Conservation (phyloP, 805 yeast species). For the Wickerhamomyces rabaulensis region DNA sequence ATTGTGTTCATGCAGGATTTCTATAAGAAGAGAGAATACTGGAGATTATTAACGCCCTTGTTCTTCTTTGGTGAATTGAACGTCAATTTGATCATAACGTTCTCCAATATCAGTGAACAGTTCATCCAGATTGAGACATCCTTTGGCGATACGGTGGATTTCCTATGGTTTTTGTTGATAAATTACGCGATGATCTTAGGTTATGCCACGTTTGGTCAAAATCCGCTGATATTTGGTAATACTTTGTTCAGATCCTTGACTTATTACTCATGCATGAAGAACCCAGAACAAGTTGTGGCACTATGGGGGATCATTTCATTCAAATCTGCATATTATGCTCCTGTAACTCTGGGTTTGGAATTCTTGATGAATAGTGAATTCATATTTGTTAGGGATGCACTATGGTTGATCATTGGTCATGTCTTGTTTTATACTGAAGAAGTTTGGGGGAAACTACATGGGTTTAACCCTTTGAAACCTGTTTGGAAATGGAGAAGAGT, state of each 20-base stretch:
- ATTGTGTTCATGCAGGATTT: slow-evolving; percentile 10
- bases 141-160: slow-evolving; percentile 7
- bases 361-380: slow-evolving; percentile 1
- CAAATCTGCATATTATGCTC: slow-evolving; percentile 13
- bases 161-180: slow-evolving; percentile 15
- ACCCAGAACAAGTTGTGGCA: slow-evolving; percentile 11
- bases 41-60: slow-evolving; percentile 19
- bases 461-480: slow-evolving; percentile 15
- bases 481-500: slow-evolving; percentile 14
- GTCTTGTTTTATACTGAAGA: slow-evolving; percentile 17
- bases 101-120: slow-evolving; percentile 7
- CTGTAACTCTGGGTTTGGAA: not conserved
- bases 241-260: slow-evolving; percentile 10
- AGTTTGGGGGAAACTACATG: slow-evolving; percentile 15
- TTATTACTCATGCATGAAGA: slow-evolving; percentile 17
- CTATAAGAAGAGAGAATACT: slow-evolving; percentile 11
- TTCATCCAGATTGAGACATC: slow-evolving; percentile 13
- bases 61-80: slow-evolving; percentile 15
- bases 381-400: not conserved
- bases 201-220: slow-evolving; percentile 6
- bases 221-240: slow-evolving; percentile 4
- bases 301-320: slow-evolving; percentile 12
- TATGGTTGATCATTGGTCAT: slow-evolving; percentile 16
- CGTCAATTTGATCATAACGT: slow-evolving; percentile 4
- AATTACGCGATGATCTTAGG: slow-evolving; percentile 7